Base-by-base conservation (phyloP, 805 yeast genomes). In the Wickerhamiella slavikovae region DNA sequence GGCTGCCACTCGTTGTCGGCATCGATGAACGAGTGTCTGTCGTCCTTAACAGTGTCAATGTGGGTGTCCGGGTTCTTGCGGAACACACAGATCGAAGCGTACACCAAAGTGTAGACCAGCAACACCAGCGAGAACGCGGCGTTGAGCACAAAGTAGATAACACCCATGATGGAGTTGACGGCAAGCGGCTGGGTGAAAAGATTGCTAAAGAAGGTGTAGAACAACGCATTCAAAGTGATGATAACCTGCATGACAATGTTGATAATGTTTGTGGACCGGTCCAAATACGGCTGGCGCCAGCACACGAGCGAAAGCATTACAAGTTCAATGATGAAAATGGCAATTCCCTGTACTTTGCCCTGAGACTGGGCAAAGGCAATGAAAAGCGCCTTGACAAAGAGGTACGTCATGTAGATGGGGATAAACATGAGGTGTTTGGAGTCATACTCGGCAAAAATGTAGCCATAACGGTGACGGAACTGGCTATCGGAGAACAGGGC, bases 31-130 rank as follows among this genome's bases (percentile, higher is more conserved):
- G 93, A 79, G 15, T 80, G 71, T 64, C 95, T 71, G 51, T 83
- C 94, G 53, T 83, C 95, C 43, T 62, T 71, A 8, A 92, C 91
- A 9, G 91, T 89, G 29, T 76, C 78, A 49, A 76, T 76, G 50
- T 89, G 66, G 8, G 82, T 70, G 52, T 79, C 93, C 17, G 93
- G 94, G 48, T 79, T 79, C 57, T 74, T 78, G 20, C 83, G 71
- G 40, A 71, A 59, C 42, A 70, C 54, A 35, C 43, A 37, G 14
- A 41, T 18, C n/a, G 54, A 48, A 32, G 72, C 64, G 40, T 75
- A 71, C 2, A 69, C 69, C 35, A 82, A 60, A 42, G 78, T 72
- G 56, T 72, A 52, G 21, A 82, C 40, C 48, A 83, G 62, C 41
- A 83, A 57, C 30, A 79, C 60, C 39, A 78, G 60, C 6, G 93